A percentile compares a stretch with the other conserved stretches of the same genome.
Conservation (phyloP, 2,329 filamentous ascomycete genomes). For the Purpureocillium lavendulum region DNA sequence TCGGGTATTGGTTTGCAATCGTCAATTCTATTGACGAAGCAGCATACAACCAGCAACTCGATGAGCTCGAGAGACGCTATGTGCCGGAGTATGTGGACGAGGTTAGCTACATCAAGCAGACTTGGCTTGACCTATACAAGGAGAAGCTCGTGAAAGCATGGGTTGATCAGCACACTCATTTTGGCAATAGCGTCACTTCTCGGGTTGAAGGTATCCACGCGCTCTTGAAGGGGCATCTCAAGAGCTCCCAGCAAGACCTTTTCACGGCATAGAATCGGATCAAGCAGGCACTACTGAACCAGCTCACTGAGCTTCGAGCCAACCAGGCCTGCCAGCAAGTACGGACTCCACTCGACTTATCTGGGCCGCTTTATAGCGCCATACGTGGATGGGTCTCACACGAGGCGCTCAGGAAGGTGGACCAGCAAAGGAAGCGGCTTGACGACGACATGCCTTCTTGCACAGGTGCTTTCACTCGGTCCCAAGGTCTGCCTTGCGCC, state of each 20-base stretch:
- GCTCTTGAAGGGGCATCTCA: conserved; percentile 9
- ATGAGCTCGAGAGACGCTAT: conserved; percentile 8
- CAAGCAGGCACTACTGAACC: conserved; percentile 8
- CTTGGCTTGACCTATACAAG: conserved; percentile 12
- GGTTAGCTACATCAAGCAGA: conserved; percentile 11
- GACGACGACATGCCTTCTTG: too few species aligned
- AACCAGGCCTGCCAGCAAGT: too few species aligned
- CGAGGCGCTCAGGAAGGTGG: too few species aligned
- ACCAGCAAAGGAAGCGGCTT: too few species aligned
- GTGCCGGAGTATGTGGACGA: conserved; percentile 7
- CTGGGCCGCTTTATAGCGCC: conserved; percentile 5
- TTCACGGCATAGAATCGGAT: conserved; percentile 10
- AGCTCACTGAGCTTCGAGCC: conserved; percentile 9
- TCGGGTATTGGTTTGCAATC: conserved; percentile 11
- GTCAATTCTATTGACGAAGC: conserved; percentile 8
- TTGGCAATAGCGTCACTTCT: conserved; percentile 11
- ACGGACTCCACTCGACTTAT: conserved; percentile 7
- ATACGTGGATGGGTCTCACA: too few species aligned
- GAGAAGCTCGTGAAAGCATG: conserved; percentile 12
- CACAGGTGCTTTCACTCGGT: too few species aligned
- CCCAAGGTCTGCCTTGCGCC: too few species aligned
- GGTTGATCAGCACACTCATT: conserved; percentile 10
- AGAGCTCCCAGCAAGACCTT: conserved; percentile 9
- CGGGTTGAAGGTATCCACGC: conserved; percentile 9
- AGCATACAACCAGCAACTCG: conserved; percentile 7